phyloP scores from a whole-genome alignment of 2,329 filamentous ascomycete species.

The Colletotrichum liriopes region DNA sequence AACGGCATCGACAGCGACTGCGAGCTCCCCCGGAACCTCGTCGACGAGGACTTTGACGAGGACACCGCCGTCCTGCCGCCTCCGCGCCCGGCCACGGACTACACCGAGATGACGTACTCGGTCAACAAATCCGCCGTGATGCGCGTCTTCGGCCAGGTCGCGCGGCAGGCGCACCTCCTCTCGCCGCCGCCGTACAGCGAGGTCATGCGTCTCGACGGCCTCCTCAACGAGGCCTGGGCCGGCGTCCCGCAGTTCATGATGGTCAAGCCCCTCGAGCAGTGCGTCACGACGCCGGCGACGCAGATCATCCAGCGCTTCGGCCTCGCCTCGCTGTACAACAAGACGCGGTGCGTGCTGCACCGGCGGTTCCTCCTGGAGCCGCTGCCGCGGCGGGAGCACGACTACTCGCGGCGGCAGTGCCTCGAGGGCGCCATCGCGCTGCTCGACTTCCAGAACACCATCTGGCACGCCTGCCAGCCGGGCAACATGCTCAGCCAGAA shows the following conservation, averaged over 20 bases:
- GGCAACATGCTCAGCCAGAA: slow-evolving; percentile 68
- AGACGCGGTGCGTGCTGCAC: slow-evolving; percentile 70
- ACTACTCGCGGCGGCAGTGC: slow-evolving; percentile 67
- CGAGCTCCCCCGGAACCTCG: slow-evolving; percentile 72
- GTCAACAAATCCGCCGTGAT: slow-evolving; percentile 66
- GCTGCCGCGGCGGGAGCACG: slow-evolving; percentile 60
- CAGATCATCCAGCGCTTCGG: slow-evolving; percentile 69
- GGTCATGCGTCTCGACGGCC: slow-evolving; percentile 63
- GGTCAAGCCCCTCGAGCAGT: slow-evolving; percentile 63
- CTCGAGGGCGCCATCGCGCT: slow-evolving; percentile 65
- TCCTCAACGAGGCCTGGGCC: slow-evolving; percentile 62
- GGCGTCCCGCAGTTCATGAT: slow-evolving; percentile 65
- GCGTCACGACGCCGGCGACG: slow-evolving; percentile 63
- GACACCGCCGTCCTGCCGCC: slow-evolving; percentile 69
- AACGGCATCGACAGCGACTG: slow-evolving; percentile 76
- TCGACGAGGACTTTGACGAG: slow-evolving; percentile 77
- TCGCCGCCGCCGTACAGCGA: slow-evolving; percentile 64
- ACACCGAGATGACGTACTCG: slow-evolving; percentile 71
- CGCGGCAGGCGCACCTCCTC: slow-evolving; percentile 65
- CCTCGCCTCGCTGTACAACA: slow-evolving; percentile 67
- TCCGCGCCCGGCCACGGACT: slow-evolving; percentile 69
- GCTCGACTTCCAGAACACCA: slow-evolving; percentile 62
- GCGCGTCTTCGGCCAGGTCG: slow-evolving; percentile 66
- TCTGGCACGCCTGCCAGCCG: slow-evolving; percentile 66
- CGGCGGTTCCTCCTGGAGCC: slow-evolving; percentile 66